Evolutionary conservation across 2,329 filamentous ascomycete species (phyloP).

Genomic region (Diplodia seriata): DNA sequence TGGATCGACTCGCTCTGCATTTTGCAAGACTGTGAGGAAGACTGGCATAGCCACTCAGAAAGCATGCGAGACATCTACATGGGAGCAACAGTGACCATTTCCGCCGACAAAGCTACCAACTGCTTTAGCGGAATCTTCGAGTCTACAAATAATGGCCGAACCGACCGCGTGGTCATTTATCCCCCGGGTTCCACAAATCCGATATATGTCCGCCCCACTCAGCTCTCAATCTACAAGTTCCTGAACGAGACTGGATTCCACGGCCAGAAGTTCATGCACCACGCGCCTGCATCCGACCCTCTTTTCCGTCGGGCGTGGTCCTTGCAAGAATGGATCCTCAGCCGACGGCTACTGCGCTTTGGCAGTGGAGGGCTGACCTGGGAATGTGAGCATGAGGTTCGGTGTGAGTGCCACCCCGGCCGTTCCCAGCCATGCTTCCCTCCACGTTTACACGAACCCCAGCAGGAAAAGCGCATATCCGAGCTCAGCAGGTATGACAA

Average conservation of each 20-base stretch:
- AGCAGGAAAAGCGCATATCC: not conserved
- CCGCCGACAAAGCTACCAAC: not conserved
- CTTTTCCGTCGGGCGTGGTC: constrained; percentile 7
- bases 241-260: not conserved
- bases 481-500: constrained; percentile 4
- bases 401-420: constrained; percentile 10
- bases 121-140: not conserved
- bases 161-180: not conserved
- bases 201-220: not conserved
- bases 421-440: constrained; percentile 15
- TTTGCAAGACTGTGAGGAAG: constrained; percentile 32
- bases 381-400: constrained; percentile 11
- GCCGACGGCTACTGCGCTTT: constrained; percentile 1
- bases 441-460: constrained; percentile 12
- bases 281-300: not conserved
- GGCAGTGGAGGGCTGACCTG: constrained; percentile 9
- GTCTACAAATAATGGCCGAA: not conserved
- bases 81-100: constrained; percentile 9
- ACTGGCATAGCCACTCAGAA: constrained; percentile 28
- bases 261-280: constrained; percentile 5
- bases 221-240: constrained; percentile 4
- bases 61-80: constrained; percentile 21
- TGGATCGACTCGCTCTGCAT: constrained; percentile 36
- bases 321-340: constrained; percentile 6
- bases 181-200: not conserved